Percentiles rank a stretch among this genome's conserved stretches.
These are phyloP conservation scores for Podila epigama DNA, from an alignment of 192 early-diverging fungal species.

Conservation along the genomic window DNA sequence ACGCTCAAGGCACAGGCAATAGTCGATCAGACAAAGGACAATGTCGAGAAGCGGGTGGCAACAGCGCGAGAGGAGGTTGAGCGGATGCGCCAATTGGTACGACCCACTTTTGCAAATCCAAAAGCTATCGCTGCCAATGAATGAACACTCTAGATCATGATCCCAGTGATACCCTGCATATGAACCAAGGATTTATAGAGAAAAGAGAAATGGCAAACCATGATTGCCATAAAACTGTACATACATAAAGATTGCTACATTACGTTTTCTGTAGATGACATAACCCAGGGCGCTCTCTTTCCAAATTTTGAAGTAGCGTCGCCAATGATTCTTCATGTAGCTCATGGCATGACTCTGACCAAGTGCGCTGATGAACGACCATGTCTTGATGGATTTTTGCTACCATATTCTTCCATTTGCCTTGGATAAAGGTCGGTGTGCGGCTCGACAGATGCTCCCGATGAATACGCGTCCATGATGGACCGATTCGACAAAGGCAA, in stretches of 20 bases:
- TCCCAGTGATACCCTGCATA: too few relatives aligned
- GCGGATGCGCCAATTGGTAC: conserved; percentile 19
- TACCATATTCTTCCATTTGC: conserved; percentile 12
- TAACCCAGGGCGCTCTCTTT: not conserved
- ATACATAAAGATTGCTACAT: too few relatives aligned
- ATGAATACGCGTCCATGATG: conserved; percentile 10
- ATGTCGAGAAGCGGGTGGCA: conserved; percentile 35
- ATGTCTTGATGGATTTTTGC: conserved; percentile 4
- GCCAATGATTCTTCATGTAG: not conserved
- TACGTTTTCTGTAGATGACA: too few relatives aligned
- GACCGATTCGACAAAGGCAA: not conserved
- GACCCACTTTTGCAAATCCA: not conserved
- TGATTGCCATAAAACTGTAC: too few relatives aligned
- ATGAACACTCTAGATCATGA: too few relatives aligned
- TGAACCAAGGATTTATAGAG: too few relatives aligned
- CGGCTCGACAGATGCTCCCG: conserved; percentile 9
- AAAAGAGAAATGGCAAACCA: too few relatives aligned
- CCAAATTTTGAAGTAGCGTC: not conserved
- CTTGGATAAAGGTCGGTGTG: conserved; percentile 21
- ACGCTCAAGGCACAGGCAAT: conserved; percentile 36
- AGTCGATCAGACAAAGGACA: conserved; percentile 40
- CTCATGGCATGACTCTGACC: not conserved
- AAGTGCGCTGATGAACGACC: conserved; percentile 5
- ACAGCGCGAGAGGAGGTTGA: conserved; percentile 35
- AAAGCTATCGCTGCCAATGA: not conserved